Percentiles rank a stretch among this genome's conserved stretches.
Evolutionary conservation across 2,329 filamentous ascomycete genomes (phyloP).

Genomic region (Chrysosporium keratinophilum): DNA sequence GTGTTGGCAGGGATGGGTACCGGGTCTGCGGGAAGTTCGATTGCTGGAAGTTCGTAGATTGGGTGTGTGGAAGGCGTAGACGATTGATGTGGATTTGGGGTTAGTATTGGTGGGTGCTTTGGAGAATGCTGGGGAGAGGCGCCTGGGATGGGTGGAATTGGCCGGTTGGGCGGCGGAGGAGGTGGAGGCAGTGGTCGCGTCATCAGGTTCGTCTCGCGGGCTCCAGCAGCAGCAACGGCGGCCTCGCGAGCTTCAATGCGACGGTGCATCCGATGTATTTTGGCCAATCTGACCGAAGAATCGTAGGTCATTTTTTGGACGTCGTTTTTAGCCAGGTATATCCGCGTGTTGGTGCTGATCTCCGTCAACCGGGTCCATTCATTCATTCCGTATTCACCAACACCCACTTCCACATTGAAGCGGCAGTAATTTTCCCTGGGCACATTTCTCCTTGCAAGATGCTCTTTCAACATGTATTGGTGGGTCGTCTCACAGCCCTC

Average conservation of each 20-base stretch:
- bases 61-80: conserved; percentile 34
- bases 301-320: conserved; percentile 69
- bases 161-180: conserved; percentile 21
- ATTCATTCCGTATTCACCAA: conserved; percentile 97
- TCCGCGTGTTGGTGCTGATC: conserved; percentile 82
- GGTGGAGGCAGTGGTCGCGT: conserved; percentile 11
- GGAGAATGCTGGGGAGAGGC: conserved; percentile 20
- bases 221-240: conserved; percentile 22
- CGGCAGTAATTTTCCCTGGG: conserved; percentile 87
- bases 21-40: conserved; percentile 52
- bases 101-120: conserved; percentile 21
- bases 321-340: conserved; percentile 63
- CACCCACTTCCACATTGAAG: conserved; percentile 91
- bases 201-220: conserved; percentile 15
- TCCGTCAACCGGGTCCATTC: conserved; percentile 92
- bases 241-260: conserved; percentile 48
- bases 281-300: conserved; percentile 69
- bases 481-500: conserved; percentile 91
- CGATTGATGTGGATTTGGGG: conserved; percentile 22
- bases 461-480: conserved; percentile 69
- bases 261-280: conserved; percentile 66
- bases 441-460: conserved; percentile 65
- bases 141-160: conserved; percentile 24
- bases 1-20: conserved; percentile 26
- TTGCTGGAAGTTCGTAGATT: conserved; percentile 29